A percentile compares a stretch with the other conserved stretches of the same genome.
Conservation (phyloP, 129 eudicot species). For the Flaveria bidentis region DNA sequence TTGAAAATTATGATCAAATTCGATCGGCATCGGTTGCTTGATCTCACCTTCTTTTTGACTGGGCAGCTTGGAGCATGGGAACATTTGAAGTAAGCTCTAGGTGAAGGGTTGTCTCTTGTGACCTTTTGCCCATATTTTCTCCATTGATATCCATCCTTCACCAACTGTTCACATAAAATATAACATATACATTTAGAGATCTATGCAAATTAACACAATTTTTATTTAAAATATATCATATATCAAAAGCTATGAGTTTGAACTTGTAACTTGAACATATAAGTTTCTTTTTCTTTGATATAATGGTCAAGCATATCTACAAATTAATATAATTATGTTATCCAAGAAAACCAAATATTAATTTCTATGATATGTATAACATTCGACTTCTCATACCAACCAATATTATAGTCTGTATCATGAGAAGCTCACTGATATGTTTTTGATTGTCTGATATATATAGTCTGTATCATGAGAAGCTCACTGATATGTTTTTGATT, state of each 20-base stretch:
- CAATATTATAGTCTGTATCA: no score
- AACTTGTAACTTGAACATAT: background rate
- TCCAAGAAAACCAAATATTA: no score
- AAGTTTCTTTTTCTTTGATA: background rate
- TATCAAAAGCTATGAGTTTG: background rate
- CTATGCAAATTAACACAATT: background rate
- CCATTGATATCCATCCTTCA: conserved; percentile 98
- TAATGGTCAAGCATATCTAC: background rate
- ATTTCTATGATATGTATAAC: no score
- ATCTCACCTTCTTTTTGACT: conserved; percentile 87
- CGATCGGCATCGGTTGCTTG: background rate
- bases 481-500: no score
- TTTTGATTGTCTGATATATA: no score
- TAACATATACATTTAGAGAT: conserved; percentile 17
- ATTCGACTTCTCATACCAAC: no score
- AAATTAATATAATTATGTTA: background rate
- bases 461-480: no score
- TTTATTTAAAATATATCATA: conserved; percentile 1
- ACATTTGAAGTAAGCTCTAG: conserved; percentile 99
- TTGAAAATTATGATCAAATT: background rate
- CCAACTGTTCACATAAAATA: conserved; percentile 49
- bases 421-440: no score
- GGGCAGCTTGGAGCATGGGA: conserved; percentile 98
- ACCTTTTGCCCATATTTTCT: conserved; percentile 99
- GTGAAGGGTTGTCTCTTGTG: conserved; percentile 96